Evolutionary conservation across 2,329 filamentous ascomycete genomes (phyloP).

Genomic region (Escovopsis weberi): DNA sequence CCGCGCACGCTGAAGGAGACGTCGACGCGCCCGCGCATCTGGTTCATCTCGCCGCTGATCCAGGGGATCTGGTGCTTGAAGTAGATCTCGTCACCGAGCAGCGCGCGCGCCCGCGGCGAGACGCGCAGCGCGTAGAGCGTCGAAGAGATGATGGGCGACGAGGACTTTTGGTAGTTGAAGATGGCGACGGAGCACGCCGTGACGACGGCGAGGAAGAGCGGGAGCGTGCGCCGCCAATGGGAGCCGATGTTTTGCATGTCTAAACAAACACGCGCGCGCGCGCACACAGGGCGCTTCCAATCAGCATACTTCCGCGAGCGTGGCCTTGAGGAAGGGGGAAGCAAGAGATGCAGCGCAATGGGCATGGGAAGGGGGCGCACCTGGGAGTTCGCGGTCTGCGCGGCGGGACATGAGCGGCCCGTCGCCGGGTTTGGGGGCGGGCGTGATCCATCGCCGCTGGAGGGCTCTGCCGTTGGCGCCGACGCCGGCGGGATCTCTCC

Average conservation of each 20-base stretch:
- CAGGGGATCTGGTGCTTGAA: conserved; percentile 67
- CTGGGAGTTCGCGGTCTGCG: conserved; percentile 51
- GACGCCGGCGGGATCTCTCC: conserved; percentile 3
- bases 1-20: conserved; percentile 80
- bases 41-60: conserved; percentile 82
- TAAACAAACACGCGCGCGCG: conserved; percentile 6
- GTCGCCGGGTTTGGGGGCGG: conserved; percentile 43
- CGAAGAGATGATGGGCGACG: conserved; percentile 71
- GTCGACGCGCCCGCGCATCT: conserved; percentile 81
- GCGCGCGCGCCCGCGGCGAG: conserved; percentile 54
- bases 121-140: conserved; percentile 88
- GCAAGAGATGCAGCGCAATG: background rate
- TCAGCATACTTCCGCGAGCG: background rate
- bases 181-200: conserved; percentile 64
- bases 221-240: conserved; percentile 59
- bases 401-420: conserved; percentile 51
- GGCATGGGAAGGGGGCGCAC: conserved; percentile 22
- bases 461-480: conserved; percentile 4
- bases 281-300: background rate
- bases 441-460: conserved; percentile 34
- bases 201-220: conserved; percentile 64
- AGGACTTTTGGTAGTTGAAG: conserved; percentile 98
- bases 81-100: conserved; percentile 78
- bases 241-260: conserved; percentile 31
- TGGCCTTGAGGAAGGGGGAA: conserved; percentile 1